These are phyloP conservation scores for Karstenula rhodostoma DNA, from an alignment of 2,329 filamentous ascomycete species.

Conservation along the genomic window DNA sequence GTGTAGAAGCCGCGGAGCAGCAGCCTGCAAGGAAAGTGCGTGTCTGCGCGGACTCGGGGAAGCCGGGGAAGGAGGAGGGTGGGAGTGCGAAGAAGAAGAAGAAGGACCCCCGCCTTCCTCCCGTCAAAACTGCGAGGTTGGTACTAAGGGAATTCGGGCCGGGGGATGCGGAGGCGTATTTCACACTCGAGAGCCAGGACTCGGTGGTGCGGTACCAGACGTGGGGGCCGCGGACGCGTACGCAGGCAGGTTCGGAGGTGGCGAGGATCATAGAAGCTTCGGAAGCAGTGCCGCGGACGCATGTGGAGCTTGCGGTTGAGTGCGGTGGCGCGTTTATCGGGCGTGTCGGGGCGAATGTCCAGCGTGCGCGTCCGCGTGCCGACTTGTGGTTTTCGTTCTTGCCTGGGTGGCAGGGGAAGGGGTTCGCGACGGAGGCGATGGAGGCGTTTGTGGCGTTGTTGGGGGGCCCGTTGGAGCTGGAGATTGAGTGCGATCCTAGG, in stretches of 20 bases:
- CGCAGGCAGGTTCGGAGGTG: slow-evolving; percentile 32
- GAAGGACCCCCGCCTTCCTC: too few relatives aligned
- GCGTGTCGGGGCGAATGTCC: slow-evolving; percentile 35
- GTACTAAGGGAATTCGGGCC: slow-evolving; percentile 38
- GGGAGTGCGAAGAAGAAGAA: too few relatives aligned
- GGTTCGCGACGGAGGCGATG: slow-evolving; percentile 44
- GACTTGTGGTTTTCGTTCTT: slow-evolving; percentile 45
- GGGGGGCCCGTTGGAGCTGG: slow-evolving; percentile 28
- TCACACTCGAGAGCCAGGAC: slow-evolving; percentile 32
- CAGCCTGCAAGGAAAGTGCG: slow-evolving; percentile 45
- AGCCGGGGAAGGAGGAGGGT: slow-evolving; percentile 31
- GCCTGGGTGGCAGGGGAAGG: slow-evolving; percentile 32
- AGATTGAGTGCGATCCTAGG: slow-evolving; percentile 48
- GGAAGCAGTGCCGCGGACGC: slow-evolving; percentile 23
- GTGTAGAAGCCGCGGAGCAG: slow-evolving; percentile 43
- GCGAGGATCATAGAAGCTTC: slow-evolving; percentile 28
- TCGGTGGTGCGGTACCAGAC: slow-evolving; percentile 41
- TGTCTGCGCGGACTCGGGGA: slow-evolving; percentile 41
- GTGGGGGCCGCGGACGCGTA: slow-evolving; percentile 32
- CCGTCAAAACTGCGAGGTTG: slow-evolving; percentile 34
- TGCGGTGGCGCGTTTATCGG: slow-evolving; percentile 35
- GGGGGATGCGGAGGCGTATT: slow-evolving; percentile 31
- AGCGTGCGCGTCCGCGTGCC: slow-evolving; percentile 20
- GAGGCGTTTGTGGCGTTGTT: slow-evolving; percentile 33
- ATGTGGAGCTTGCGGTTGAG: slow-evolving; percentile 42